These are phyloP conservation scores for Colletotrichum gigasporum DNA, from an alignment of 2,329 filamentous ascomycete genomes.

Conservation along the genomic window DNA sequence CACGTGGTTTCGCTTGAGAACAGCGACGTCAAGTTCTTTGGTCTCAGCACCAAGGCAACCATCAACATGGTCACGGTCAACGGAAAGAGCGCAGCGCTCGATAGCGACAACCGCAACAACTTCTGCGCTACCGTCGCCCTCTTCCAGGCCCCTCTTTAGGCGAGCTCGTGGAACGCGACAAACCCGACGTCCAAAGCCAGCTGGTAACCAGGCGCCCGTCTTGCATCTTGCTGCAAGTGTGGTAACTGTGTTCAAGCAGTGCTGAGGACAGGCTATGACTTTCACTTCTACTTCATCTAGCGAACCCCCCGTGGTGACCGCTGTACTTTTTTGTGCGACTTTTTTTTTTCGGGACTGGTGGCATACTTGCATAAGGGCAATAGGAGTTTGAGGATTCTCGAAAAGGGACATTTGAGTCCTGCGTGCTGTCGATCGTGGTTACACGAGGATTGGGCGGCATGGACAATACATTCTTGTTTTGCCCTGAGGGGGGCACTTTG, in stretches of 20 bases:
- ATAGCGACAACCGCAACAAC: conserved; percentile 71
- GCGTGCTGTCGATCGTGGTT: background rate
- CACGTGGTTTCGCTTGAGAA: conserved; percentile 80
- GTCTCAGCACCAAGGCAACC: conserved; percentile 78
- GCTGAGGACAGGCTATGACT: no score
- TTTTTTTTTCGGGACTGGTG: background rate
- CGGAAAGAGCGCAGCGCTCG: conserved; percentile 61
- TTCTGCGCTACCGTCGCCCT: conserved; percentile 70
- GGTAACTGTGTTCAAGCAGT: no score
- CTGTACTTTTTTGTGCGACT: background rate
- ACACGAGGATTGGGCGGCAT: background rate
- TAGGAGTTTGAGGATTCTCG: conserved; percentile 1
- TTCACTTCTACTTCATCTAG: background rate
- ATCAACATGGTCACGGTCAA: conserved; percentile 77
- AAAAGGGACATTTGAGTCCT: background rate
- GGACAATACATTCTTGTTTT: conserved; percentile 1
- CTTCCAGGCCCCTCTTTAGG: conserved; percentile 45
- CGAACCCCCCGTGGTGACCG: background rate
- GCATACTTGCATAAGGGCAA: conserved; percentile 3
- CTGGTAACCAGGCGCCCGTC: background rate
- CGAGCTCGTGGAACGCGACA: background rate
- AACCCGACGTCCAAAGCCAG: background rate
- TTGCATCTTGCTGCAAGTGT: no score
- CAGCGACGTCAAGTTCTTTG: conserved; percentile 70
- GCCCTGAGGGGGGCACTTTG: background rate